Evolutionary conservation across 768 basidiomycete genomes (phyloP).

Genomic region (Clathrus columnatus): DNA sequence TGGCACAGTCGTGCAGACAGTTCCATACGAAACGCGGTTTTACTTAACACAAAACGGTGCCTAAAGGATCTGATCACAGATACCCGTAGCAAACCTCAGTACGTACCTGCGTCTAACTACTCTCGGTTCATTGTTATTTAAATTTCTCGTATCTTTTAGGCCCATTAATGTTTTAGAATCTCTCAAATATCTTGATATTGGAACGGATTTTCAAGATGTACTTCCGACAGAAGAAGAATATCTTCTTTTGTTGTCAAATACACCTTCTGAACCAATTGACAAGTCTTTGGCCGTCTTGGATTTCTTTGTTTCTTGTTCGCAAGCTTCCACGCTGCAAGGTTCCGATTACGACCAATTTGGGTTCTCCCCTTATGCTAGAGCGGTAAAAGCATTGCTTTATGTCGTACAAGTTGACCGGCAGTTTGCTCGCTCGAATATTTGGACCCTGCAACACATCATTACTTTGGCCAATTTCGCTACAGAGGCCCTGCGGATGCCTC

Average conservation of each 20-base stretch:
- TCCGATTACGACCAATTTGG: constrained; percentile 38
- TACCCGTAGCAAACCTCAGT: background rate
- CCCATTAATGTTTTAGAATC: background rate
- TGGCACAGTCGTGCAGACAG: background rate
- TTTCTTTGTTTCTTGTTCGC: constrained; percentile 43
- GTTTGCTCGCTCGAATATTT: constrained; percentile 47
- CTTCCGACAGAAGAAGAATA: constrained; percentile 6
- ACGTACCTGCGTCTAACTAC: too few species aligned
- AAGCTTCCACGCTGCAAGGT: constrained; percentile 11
- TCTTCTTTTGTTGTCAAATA: background rate
- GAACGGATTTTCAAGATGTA: background rate
- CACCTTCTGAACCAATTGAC: constrained; percentile 4
- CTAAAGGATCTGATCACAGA: constrained; percentile 1
- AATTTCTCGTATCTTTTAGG: background rate
- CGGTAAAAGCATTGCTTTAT: constrained; percentile 45
- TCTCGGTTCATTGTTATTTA: background rate
- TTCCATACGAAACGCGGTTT: background rate
- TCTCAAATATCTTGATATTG: background rate
- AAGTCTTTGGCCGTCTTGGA: constrained; percentile 34
- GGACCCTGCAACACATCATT: constrained; percentile 64
- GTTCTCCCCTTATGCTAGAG: constrained; percentile 56
- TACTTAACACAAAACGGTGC: background rate
- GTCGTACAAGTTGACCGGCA: constrained; percentile 51
- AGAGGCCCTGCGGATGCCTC: constrained; percentile 50
- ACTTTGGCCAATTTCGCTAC: constrained; percentile 52